Conservation (phyloP, 495 filamentous ascomycete species). For the Podospora appendiculata region DNA sequence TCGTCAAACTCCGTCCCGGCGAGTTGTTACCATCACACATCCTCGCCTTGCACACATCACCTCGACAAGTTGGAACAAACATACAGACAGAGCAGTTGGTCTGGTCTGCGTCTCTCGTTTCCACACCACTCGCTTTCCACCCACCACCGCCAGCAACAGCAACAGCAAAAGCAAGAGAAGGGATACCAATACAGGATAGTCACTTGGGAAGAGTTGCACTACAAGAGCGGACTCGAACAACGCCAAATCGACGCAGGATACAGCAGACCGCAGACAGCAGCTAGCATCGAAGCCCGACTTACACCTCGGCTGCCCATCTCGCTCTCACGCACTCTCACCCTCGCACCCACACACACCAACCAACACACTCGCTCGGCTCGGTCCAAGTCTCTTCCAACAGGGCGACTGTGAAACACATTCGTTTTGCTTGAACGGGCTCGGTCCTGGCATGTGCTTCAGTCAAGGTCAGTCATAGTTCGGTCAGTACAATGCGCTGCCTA, state of each 20-base stretch:
- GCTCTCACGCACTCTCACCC: no score
- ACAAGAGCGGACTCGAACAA: no score
- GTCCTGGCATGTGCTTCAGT: conserved; percentile 11
- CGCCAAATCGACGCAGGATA: no score
- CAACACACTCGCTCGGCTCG: neutral
- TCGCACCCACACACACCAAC: no score
- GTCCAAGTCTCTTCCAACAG: neutral
- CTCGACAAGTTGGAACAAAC: neutral
- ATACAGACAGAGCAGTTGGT: neutral
- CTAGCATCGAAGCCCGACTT: no score
- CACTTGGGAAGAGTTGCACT: no score
- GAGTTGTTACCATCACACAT: neutral
- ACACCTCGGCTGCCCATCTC: no score
- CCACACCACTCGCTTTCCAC: neutral
- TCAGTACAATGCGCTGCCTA: conserved; percentile 4
- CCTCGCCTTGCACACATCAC: neutral
- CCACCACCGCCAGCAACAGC: neutral
- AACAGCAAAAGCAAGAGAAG: neutral
- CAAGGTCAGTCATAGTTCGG: conserved; percentile 7
- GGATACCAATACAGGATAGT: neutral
- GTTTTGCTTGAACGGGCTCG: neutral
- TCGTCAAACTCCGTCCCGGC: conserved; percentile 2
- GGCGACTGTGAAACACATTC: neutral
- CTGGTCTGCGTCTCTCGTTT: conserved; percentile 5
- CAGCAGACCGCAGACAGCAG: no score